Evolutionary conservation across 768 basidiomycete genomes (phyloP).

Genomic region (Xerocomus potaroensis): DNA sequence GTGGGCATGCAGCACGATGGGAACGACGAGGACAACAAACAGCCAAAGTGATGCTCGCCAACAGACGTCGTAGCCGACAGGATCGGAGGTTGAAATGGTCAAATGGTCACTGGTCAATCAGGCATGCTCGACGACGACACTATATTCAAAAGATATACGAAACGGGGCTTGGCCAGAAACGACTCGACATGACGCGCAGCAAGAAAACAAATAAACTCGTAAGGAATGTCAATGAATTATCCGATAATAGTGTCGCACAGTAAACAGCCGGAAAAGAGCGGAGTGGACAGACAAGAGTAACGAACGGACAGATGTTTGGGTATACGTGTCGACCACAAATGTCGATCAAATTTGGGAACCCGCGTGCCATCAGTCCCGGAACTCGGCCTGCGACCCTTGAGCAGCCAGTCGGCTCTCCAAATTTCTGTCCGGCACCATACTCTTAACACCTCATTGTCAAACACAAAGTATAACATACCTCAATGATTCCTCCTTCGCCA

Average conservation of each 20-base stretch:
- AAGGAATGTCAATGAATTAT: constrained; percentile 38
- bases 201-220: constrained; percentile 29
- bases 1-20: constrained; percentile 11
- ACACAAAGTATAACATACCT: constrained; percentile 44
- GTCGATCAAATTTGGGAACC: constrained; percentile 21
- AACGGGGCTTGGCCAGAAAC: constrained; percentile 23
- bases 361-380: constrained; percentile 52
- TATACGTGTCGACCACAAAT: constrained; percentile 30
- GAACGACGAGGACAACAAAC: constrained; percentile 10
- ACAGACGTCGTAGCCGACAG: constrained; percentile 14
- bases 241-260: constrained; percentile 33
- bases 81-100: constrained; percentile 28
- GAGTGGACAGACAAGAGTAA: constrained; percentile 35
- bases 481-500: constrained; percentile 95
- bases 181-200: constrained; percentile 18
- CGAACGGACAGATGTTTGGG: constrained; percentile 31
- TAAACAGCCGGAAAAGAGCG: constrained; percentile 31
- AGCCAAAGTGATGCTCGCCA: too few relatives aligned
- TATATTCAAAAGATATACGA: too few relatives aligned
- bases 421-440: constrained; percentile 48
- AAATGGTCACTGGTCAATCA: constrained; percentile 11
- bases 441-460: neutral
- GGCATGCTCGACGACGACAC: too few relatives aligned
- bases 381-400: constrained; percentile 79
- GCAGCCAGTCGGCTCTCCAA: constrained; percentile 88